These are phyloP conservation scores for Otatea glauca DNA, from an alignment of 176 grass and related monocot species.

Conservation along the genomic window DNA sequence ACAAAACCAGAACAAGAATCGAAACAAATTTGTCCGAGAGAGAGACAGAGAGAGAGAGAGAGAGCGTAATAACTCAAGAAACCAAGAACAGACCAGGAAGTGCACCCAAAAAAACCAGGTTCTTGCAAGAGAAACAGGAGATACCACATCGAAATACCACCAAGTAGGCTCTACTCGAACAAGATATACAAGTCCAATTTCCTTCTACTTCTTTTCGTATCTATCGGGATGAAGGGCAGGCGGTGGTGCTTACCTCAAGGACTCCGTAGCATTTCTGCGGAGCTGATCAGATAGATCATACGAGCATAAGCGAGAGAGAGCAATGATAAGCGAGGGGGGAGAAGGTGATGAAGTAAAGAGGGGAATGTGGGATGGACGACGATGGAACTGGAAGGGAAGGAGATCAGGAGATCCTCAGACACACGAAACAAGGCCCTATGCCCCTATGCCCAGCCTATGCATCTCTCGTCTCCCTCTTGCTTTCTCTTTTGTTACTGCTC, in stretches of 20 bases:
- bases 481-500: background rate
- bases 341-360: background rate
- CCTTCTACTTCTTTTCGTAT: background rate
- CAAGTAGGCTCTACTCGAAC: background rate
- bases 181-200: background rate
- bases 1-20: background rate
- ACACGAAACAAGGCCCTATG: conserved; percentile 45
- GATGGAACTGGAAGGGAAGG: conserved; percentile 8
- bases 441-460: background rate
- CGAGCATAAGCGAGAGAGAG: background rate
- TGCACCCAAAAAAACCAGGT: background rate
- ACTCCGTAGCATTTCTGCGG: background rate
- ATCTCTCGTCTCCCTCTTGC: background rate
- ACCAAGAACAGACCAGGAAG: background rate
- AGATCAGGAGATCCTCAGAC: conserved; percentile 58
- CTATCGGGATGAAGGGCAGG: background rate
- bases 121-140: background rate
- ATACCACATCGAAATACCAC: background rate
- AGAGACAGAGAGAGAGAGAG: background rate
- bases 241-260: conserved; percentile 29
- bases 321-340: too few species aligned
- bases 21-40: background rate
- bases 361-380: too few species aligned
- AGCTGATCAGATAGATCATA: conserved; percentile 11
- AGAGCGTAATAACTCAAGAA: background rate